Evolutionary conservation across 441 rosid genomes (phyloP).

Genomic region (Aleurites moluccanus): DNA sequence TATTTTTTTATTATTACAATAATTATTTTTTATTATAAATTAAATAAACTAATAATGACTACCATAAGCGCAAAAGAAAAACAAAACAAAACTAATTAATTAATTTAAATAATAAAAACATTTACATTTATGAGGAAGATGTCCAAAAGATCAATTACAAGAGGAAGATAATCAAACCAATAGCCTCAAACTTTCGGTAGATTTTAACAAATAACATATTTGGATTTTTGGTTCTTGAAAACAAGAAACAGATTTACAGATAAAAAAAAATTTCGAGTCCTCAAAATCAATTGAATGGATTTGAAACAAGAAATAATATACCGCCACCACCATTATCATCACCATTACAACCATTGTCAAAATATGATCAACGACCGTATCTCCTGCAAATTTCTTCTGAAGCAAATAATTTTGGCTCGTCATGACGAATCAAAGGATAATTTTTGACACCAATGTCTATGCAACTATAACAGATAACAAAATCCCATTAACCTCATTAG

Average conservation of each 20-base stretch:
- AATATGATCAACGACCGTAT: neutral
- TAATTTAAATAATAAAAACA: neutral
- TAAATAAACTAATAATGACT: neutral
- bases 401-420: conserved; percentile 81
- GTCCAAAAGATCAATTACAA: conserved; percentile 67
- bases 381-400: conserved; percentile 46
- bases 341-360: neutral
- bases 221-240: too few species aligned
- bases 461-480: conserved; percentile 82
- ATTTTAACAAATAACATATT: too few species aligned
- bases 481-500: conserved; percentile 66
- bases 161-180: too few species aligned
- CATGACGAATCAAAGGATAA: conserved; percentile 96
- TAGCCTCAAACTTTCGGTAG: too few species aligned
- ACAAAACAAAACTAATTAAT: neutral
- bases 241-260: too few species aligned
- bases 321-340: neutral
- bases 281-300: too few species aligned
- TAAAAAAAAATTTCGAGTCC: too few species aligned
- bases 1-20: neutral
- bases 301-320: neutral
- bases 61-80: neutral
- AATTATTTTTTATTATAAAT: neutral
- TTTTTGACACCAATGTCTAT: conserved; percentile 69
- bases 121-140: conserved; percentile 69